phyloP scores from a whole-genome alignment of 2,329 filamentous ascomycete species.

The Microdochium nivale region DNA sequence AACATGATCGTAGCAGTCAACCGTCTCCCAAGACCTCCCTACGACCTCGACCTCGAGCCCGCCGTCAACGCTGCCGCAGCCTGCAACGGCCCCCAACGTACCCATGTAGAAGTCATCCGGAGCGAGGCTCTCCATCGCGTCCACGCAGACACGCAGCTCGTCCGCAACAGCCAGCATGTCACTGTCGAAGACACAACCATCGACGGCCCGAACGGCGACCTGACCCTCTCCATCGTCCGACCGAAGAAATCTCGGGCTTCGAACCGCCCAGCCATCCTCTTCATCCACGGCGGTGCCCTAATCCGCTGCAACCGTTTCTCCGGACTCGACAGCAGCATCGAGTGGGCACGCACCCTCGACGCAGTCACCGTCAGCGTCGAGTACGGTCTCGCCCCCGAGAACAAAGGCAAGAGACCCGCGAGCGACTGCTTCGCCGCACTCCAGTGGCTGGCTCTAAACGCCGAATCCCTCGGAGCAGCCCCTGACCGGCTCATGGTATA shows the following conservation, averaged over 20 bases:
- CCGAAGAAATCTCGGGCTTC: conserved; percentile 1
- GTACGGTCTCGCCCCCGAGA: conserved; percentile 22
- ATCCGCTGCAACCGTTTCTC: conserved; percentile 20
- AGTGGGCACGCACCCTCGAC: conserved; percentile 19
- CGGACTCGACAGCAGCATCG: conserved; percentile 19
- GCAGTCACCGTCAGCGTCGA: conserved; percentile 22
- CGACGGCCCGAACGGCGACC: conserved; percentile 12
- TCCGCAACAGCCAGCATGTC: conserved; percentile 18
- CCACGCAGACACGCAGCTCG: conserved; percentile 14
- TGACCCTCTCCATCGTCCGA: conserved; percentile 15
- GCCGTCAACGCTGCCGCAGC: conserved; percentile 10
- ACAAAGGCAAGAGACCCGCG: conserved; percentile 14
- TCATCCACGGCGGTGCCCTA: conserved; percentile 21
- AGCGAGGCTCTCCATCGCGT: conserved; percentile 15
- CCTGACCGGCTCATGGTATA: conserved; percentile 40
- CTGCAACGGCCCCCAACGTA: conserved; percentile 10
- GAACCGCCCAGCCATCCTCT: conserved; percentile 18
- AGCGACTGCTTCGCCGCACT: conserved; percentile 30
- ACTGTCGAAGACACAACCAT: conserved; percentile 14
- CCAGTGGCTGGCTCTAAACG: conserved; percentile 20
- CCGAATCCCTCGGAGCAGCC: conserved; percentile 28
- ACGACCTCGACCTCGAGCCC: conserved; percentile 16
- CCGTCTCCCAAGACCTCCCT: conserved; percentile 17
- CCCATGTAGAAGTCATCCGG: conserved; percentile 18
- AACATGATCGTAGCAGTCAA: background rate